phyloP scores from a whole-genome alignment of 371 early-diverging fungal species.

The Mortierella sp. region DNA sequence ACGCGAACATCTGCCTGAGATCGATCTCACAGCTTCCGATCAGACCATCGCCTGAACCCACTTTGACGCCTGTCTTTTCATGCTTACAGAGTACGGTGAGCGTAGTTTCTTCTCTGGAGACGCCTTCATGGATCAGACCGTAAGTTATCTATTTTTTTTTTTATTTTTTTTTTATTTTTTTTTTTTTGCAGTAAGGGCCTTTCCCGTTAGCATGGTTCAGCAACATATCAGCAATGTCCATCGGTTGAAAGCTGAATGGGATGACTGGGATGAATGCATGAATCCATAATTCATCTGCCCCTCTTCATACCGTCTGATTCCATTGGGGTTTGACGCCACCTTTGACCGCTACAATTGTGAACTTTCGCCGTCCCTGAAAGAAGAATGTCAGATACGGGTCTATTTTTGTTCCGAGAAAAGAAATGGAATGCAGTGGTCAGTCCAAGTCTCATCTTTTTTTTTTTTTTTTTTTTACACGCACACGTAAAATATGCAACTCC shows the following conservation, averaged over 20 bases:
- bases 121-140: constrained; percentile 17
- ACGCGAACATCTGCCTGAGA: constrained; percentile 22
- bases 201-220: too few species aligned
- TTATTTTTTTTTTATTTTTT: too few species aligned
- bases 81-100: constrained; percentile 34
- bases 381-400: constrained; percentile 46
- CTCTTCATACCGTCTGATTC: constrained; percentile 38
- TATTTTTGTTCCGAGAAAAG: constrained; percentile 5
- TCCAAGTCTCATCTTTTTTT: not conserved
- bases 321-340: constrained; percentile 44
- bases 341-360: constrained; percentile 44
- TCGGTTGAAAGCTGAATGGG: too few species aligned
- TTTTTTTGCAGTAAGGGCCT: too few species aligned
- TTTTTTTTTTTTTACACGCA: too few species aligned
- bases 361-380: constrained; percentile 42
- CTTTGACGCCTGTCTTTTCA: constrained; percentile 41
- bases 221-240: not conserved
- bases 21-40: constrained; percentile 48
- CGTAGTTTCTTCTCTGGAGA: constrained; percentile 21
- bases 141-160: constrained; percentile 24
- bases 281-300: not conserved
- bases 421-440: not conserved
- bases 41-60: constrained; percentile 36
- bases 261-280: too few species aligned
- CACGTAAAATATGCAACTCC: not conserved